Base-by-base conservation (phyloP, 2,329 filamentous ascomycete species). In the Rhinocladiella similis region DNA sequence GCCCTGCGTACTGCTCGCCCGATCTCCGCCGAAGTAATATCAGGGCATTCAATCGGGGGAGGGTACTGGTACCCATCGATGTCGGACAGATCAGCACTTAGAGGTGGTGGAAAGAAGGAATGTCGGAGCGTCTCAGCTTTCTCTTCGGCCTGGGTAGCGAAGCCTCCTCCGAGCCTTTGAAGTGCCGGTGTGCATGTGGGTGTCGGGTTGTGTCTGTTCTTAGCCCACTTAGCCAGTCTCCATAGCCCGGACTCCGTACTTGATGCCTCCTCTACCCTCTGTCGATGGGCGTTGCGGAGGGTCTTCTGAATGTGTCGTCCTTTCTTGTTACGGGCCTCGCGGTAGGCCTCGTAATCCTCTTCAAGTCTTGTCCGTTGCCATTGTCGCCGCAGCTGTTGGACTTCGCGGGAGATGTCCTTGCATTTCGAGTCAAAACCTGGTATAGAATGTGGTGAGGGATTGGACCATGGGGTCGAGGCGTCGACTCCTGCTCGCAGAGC, bases 201-300 rank as follows among this genome's bases (percentile, higher is more conserved):
- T 35, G 45, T 22, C 45, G 52, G 3, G 6, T 16, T 13, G 53
- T 56, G 60, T 50, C 67, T 55, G 22, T 63, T 65, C 39, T 61
- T 60, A 2, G 67, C 67, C 68, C 61, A 69, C 48, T 63, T 68
- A 1, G 57, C 61, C 1, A 69, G 52, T 16, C 57, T 62, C 66
- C 56, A 68, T 14, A 69, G 50, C 19, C 64, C 62, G 1, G 61
- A 57, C 16, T 57, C 58, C 10, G 57, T 57, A 27, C 62, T 42
- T 4, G 63, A 57, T 45, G 63, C 64, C 47, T 66, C 42, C 53
- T 67, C 60, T 18, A 70, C 64, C 20, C 57, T 46, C 6, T 60
- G 55, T 36, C 66, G 64, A 51, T 68, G 61, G 13, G 53, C 63
- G 25, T 39, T 38, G 1, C 41, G 20, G 6, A 64, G 54, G 14